phyloP scores from a whole-genome alignment of 2,329 filamentous ascomycete genomes.

The Mollisiaceae sp. region DNA sequence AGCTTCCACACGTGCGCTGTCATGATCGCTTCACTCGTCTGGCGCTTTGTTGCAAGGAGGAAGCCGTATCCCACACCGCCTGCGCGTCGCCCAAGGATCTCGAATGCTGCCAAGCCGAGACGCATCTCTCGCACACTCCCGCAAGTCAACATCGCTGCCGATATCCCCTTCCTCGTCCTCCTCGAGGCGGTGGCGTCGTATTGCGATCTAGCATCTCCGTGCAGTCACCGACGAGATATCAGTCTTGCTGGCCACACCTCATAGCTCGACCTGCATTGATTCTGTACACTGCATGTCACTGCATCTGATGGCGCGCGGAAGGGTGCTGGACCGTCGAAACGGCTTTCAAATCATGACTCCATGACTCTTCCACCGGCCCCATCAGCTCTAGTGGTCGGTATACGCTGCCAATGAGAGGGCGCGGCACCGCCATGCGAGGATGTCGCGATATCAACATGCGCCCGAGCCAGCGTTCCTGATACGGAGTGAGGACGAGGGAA shows the following conservation, averaged over 20 bases:
- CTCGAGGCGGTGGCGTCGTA: not conserved
- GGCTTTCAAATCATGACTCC: conserved; percentile 15
- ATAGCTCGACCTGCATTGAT: not conserved
- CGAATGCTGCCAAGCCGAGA: not conserved
- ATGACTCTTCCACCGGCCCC: conserved; percentile 20
- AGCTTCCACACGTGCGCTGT: conserved; percentile 8
- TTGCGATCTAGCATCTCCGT: not conserved
- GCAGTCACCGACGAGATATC: not conserved
- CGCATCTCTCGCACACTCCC: conserved; percentile 1
- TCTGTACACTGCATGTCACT: not conserved
- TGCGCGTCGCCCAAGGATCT: conserved; percentile 10
- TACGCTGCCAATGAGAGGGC: not conserved
- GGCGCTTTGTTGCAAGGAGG: not conserved
- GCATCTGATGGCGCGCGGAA: conserved; percentile 7
- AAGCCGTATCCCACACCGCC: not conserved
- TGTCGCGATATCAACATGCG: not conserved
- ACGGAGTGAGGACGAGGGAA: not conserved
- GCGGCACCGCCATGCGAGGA: not conserved
- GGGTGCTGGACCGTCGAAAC: not conserved
- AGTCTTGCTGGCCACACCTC: not conserved
- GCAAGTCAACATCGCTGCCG: not conserved
- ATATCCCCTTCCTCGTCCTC: not conserved
- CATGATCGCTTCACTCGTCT: conserved; percentile 14
- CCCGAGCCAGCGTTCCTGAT: not conserved
- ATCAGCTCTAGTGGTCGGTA: conserved; percentile 5